Conservation (phyloP, 1,284 basidiomycete genomes). For the Phenoliferia sp. region DNA sequence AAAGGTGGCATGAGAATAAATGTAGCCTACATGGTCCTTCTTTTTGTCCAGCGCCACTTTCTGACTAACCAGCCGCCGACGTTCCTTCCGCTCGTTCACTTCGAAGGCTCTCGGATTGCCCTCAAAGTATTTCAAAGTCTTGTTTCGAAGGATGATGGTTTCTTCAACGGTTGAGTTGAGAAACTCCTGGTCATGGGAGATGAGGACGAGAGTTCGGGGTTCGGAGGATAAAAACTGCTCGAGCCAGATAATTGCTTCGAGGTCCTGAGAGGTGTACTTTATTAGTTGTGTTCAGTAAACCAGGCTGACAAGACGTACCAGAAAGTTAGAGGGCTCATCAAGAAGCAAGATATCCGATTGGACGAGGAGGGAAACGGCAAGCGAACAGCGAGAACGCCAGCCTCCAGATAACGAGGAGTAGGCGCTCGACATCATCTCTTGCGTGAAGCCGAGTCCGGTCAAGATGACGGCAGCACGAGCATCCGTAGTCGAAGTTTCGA, state of each 20-base stretch:
- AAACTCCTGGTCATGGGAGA: conserved; percentile 69
- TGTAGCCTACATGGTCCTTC: conserved; percentile 45
- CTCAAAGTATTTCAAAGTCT: conserved; percentile 56
- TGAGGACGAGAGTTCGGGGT: conserved; percentile 54
- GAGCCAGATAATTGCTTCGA: conserved; percentile 46
- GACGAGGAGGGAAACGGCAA: conserved; percentile 48
- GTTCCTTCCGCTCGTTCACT: conserved; percentile 51
- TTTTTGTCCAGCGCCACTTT: conserved; percentile 57
- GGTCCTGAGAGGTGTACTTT: conserved; percentile 33
- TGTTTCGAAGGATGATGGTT: conserved; percentile 59
- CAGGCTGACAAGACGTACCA: conserved; percentile 40
- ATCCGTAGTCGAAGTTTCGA: conserved; percentile 50
- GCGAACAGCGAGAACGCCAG: conserved; percentile 59
- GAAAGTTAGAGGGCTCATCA: conserved; percentile 49
- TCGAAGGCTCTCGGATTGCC: conserved; percentile 54
- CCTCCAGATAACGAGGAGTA: conserved; percentile 59
- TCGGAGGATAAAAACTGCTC: conserved; percentile 52
- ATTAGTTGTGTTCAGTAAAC: conserved; percentile 1
- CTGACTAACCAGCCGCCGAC: conserved; percentile 51
- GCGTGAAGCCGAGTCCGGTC: conserved; percentile 59
- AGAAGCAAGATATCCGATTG: conserved; percentile 47
- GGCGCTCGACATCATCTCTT: conserved; percentile 50
- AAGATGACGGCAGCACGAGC: conserved; percentile 57
- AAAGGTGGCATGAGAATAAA: too few relatives aligned
- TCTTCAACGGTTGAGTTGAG: conserved; percentile 61